phyloP scores from a whole-genome alignment of 129 eudicot genomes.

The Rutidosis leptorrhynchoides region DNA sequence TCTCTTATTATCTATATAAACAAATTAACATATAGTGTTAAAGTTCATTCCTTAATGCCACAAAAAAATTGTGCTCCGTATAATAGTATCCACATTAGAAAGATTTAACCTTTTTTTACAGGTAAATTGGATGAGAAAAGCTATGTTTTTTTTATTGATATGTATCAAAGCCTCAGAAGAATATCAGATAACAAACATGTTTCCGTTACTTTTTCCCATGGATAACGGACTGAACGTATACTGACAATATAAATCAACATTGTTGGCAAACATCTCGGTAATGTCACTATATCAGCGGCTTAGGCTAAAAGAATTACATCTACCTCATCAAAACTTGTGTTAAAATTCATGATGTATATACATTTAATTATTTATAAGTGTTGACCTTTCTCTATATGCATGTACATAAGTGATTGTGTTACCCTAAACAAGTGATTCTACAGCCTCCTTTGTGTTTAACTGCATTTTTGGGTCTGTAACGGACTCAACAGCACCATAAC shows the following conservation, averaged over 20 bases:
- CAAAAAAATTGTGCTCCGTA: no score
- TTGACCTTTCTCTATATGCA: slow-evolving; percentile 25
- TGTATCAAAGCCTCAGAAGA: no score
- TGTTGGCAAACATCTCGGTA: slow-evolving; percentile 17
- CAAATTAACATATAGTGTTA: no score
- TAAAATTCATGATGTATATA: slow-evolving; percentile 19
- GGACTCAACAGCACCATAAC: slow-evolving; percentile 42
- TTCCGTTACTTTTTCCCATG: neutral
- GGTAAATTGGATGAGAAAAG: no score
- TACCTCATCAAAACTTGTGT: slow-evolving; percentile 33
- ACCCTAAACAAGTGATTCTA: slow-evolving; percentile 32
- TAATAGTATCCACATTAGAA: no score
- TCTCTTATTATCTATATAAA: no score
- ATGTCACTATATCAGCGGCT: slow-evolving; percentile 16
- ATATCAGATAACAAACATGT: neutral
- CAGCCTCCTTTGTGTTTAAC: slow-evolving; percentile 25
- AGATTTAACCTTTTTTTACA: no score
- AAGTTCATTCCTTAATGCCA: no score
- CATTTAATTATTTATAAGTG: slow-evolving; percentile 6
- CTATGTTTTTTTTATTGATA: no score
- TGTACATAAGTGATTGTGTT: slow-evolving; percentile 26
- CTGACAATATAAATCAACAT: no score
- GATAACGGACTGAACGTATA: neutral
- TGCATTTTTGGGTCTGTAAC: slow-evolving; percentile 36
- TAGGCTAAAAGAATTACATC: slow-evolving; percentile 20